These are phyloP conservation scores for Citrullus amarus DNA, from an alignment of 306 rosid genomes.

Conservation along the genomic window DNA sequence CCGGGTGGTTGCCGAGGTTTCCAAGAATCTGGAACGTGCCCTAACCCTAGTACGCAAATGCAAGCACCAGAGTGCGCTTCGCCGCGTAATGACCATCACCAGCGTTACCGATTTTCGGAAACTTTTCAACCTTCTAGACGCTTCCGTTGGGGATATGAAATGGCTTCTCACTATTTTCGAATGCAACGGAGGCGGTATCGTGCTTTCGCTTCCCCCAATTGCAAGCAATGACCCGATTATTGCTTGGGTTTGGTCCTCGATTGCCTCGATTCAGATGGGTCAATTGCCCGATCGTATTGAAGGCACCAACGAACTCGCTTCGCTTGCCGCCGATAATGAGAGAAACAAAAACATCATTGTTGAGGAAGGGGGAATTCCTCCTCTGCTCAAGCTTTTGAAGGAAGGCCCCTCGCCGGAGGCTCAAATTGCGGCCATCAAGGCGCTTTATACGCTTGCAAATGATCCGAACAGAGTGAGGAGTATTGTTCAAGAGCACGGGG, in stretches of 20 bases:
- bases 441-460: conserved; percentile 37
- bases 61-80: conserved; percentile 48
- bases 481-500: conserved; percentile 27
- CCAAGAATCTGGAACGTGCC: conserved; percentile 49
- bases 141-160: conserved; percentile 63
- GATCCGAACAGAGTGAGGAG: conserved; percentile 29
- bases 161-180: conserved; percentile 67
- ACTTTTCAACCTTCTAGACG: conserved; percentile 45
- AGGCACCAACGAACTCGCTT: conserved; percentile 37
- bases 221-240: conserved; percentile 71
- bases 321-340: conserved; percentile 40
- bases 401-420: conserved; percentile 47
- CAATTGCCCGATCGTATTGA: conserved; percentile 53
- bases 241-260: conserved; percentile 80
- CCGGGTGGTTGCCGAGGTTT: conserved; percentile 42
- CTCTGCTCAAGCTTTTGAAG: conserved; percentile 59
- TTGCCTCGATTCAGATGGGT: conserved; percentile 60
- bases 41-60: conserved; percentile 46
- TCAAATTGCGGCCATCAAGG: conserved; percentile 58
- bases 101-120: conserved; percentile 49
- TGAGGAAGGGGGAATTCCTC: conserved; percentile 64
- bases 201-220: conserved; percentile 57
- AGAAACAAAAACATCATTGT: conserved; percentile 66
- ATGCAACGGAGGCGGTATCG: conserved; percentile 38
- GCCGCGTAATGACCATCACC: conserved; percentile 61